Base-by-base conservation (phyloP, 768 basidiomycete species). In the Imleria badia region DNA sequence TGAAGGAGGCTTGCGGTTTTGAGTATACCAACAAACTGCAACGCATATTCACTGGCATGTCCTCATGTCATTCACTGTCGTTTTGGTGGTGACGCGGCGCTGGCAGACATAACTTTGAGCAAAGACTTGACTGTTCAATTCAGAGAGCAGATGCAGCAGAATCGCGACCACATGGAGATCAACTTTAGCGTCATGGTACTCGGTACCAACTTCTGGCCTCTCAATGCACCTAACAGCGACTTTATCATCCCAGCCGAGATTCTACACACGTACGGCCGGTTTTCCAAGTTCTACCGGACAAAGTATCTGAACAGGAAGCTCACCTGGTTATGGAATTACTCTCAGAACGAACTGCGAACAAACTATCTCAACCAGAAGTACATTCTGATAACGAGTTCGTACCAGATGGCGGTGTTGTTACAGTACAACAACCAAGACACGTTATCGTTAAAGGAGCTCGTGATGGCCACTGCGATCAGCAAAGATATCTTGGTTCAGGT, bases 321-420 rank as follows among this genome's bases (percentile, higher is more conserved):
- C 40, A 95, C 92, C 0, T 99, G 96, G 96, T 75, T 98, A 11
- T 99, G 97, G 97, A 96, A 98, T 66, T 92, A 95, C 70, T 94
- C 87, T 51, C 96, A 96, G 77, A 95, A 95, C 74, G 97, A 99
- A 69, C 81, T 99, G 7, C 84, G 89, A 52, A 95, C 95, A 59
- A 94, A 90, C 66, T 94, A 97, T 73, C 79, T 92, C 50, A 87
- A 86, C 66, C 93, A 94, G 72, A 97, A 94, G 72, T 98, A 98
- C 76, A 94, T 96, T 63, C 76, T 98, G 68, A 91, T 94, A 86
- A 93, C 92, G 31, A 94, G 91, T 63, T 84, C 94, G 10, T 98
- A 89, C 73, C 97, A 99, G 73, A 91, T 91, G 82, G 91, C 91
- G 11, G 87, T 98, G n/a, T 78, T 98, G 35, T 70, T 94, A 55